Evolutionary conservation across 2,329 filamentous ascomycete genomes (phyloP).

Genomic region (Lecanicillium sp.): DNA sequence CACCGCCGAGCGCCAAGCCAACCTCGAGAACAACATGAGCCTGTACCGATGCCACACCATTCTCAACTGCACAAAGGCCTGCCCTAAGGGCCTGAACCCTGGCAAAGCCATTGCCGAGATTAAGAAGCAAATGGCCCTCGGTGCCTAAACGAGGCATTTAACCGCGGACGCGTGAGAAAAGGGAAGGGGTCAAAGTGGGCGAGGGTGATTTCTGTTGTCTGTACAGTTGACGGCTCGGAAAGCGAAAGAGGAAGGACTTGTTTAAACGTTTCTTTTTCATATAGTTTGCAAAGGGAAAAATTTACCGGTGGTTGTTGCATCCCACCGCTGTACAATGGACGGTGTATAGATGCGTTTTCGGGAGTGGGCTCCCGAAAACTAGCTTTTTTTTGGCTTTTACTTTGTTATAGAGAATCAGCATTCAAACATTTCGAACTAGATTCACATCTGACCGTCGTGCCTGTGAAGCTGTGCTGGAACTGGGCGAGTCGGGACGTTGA

Average conservation of each 20-base stretch:
- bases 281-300: background rate
- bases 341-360: background rate
- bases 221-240: background rate
- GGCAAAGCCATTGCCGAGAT: conserved; percentile 94
- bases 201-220: background rate
- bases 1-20: conserved; percentile 79
- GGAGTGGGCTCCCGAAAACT: background rate
- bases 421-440: no score
- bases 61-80: conserved; percentile 95
- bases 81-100: conserved; percentile 97
- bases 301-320: background rate
- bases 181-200: background rate
- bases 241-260: background rate
- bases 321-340: background rate
- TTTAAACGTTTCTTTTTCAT: conserved; percentile 1
- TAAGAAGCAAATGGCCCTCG: conserved; percentile 87
- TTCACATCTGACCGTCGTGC: no score
- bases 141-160: conserved; percentile 19
- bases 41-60: conserved; percentile 99
- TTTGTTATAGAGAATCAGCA: conserved; percentile 4
- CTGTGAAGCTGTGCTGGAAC: no score
- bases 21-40: conserved; percentile 97
- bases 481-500: no score
- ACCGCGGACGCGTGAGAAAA: background rate
- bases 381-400: conserved; percentile 1